These are phyloP conservation scores for Rutidosis leptorrhynchoides DNA, from an alignment of 129 eudicot genomes.

Conservation along the genomic window DNA sequence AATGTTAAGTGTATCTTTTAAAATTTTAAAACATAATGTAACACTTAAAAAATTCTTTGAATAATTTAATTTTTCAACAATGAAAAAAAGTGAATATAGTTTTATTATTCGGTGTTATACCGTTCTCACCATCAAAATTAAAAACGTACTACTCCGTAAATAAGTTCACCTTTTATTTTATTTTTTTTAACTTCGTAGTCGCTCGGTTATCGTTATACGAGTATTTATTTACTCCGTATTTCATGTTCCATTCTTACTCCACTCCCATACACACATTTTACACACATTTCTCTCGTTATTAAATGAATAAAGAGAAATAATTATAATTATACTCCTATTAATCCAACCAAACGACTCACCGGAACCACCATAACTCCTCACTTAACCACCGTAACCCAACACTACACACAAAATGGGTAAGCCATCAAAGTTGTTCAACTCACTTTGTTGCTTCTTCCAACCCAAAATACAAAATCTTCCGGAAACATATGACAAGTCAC, in stretches of 20 bases:
- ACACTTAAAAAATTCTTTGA: no score
- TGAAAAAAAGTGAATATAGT: no score
- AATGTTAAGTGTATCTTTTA: no score
- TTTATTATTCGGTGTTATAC: no score
- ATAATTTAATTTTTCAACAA: no score
- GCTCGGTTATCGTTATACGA: not conserved
- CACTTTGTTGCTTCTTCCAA: conserved; percentile 60
- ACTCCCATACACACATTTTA: not conserved
- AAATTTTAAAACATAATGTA: no score
- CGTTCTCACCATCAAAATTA: no score
- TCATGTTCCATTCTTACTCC: no score
- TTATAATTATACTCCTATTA: not conserved
- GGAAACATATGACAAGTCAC: conserved; percentile 4
- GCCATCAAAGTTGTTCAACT: conserved; percentile 50
- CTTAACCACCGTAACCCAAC: not conserved
- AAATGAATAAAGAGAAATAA: no score
- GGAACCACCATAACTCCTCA: not conserved
- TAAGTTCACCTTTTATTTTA: no score
- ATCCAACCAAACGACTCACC: not conserved
- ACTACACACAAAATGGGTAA: conserved; percentile 5
- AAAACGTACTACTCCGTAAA: no score
- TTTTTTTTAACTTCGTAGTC: not conserved
- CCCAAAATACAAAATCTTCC: conserved; percentile 30
- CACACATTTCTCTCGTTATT: not conserved
- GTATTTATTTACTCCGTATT: not conserved